These are phyloP conservation scores for Emergomyces orientalis DNA, from an alignment of 2,329 filamentous ascomycete species.

Conservation along the genomic window DNA sequence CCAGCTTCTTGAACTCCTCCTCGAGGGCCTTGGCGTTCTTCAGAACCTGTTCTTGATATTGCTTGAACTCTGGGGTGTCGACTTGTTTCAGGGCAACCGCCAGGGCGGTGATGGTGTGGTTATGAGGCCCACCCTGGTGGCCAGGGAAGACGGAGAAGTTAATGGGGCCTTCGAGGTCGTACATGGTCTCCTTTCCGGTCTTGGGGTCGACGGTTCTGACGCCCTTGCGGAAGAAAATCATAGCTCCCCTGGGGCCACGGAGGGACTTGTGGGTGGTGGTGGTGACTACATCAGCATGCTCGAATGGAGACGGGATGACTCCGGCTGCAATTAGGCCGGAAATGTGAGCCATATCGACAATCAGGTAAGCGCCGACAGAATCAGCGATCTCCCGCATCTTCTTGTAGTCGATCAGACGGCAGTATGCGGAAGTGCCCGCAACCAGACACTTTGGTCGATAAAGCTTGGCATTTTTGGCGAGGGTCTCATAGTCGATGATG, in stretches of 20 bases:
- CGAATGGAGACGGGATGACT: conserved; percentile 83
- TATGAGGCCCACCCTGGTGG: conserved; percentile 95
- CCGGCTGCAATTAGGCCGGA: conserved; percentile 88
- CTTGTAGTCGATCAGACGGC: conserved; percentile 88
- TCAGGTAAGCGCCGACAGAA: conserved; percentile 82
- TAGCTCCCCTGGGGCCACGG: conserved; percentile 84
- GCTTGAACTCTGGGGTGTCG: conserved; percentile 76
- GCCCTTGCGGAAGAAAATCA: conserved; percentile 97
- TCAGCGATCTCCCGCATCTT: conserved; percentile 85
- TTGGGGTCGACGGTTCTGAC: conserved; percentile 74
- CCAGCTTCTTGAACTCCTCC: conserved; percentile 56
- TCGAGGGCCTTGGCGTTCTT: conserved; percentile 86
- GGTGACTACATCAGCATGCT: conserved; percentile 85
- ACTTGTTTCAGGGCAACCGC: conserved; percentile 92
- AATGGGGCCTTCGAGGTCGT: conserved; percentile 87
- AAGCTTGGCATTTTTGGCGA: conserved; percentile 76
- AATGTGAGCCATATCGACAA: conserved; percentile 96
- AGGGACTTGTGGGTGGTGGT: conserved; percentile 98
- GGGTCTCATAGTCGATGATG: conserved; percentile 85
- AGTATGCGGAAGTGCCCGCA: conserved; percentile 91
- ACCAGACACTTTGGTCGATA: conserved; percentile 96
- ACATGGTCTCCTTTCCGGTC: conserved; percentile 74
- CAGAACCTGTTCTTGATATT: conserved; percentile 84
- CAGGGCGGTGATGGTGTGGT: conserved; percentile 95
- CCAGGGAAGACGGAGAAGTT: conserved; percentile 96